Conservation (phyloP, 345 rosid genomes). For the Ceriops tagal region DNA sequence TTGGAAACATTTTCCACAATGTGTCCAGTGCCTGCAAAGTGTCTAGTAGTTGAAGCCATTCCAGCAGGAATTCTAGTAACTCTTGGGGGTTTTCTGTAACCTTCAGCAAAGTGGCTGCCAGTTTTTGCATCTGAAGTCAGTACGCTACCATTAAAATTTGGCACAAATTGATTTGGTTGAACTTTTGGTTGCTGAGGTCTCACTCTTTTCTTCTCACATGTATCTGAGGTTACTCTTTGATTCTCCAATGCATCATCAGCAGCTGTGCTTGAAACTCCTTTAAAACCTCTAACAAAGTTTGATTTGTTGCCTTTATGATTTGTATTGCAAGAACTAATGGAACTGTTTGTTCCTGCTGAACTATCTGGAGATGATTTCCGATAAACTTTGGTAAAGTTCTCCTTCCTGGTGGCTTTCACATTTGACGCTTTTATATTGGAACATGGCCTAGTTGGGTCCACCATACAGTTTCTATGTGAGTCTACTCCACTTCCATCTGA, state of each 20-base stretch:
- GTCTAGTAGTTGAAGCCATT: conserved; percentile 39
- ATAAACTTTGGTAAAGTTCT: conserved; percentile 47
- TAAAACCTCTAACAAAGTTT: conserved; percentile 39
- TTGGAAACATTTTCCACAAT: conserved; percentile 55
- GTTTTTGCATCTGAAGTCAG: conserved; percentile 37
- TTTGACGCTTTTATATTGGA: conserved; percentile 47
- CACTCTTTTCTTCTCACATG: conserved; percentile 43
- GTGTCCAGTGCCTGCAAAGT: conserved; percentile 31
- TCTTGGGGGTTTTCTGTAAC: conserved; percentile 36
- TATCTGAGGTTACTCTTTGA: conserved; percentile 21
- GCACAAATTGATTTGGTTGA: conserved; percentile 31
- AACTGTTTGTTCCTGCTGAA: conserved; percentile 30
- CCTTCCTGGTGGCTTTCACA: conserved; percentile 53
- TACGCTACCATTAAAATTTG: conserved; percentile 34
- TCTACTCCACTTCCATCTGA: conserved; percentile 47
- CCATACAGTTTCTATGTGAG: conserved; percentile 46
- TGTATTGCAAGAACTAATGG: conserved; percentile 27
- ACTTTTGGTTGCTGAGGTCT: conserved; percentile 37
- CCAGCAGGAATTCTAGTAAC: conserved; percentile 40
- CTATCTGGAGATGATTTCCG: conserved; percentile 45
- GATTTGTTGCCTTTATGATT: conserved; percentile 47
- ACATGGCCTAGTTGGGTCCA: conserved; percentile 47
- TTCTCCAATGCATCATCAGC: conserved; percentile 29
- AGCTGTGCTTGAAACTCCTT: conserved; percentile 38
- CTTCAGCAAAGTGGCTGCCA: conserved; percentile 27